These are phyloP conservation scores for Blastobotrys raffinosifermentans DNA, from an alignment of 1,139 yeast species.

Conservation along the genomic window DNA sequence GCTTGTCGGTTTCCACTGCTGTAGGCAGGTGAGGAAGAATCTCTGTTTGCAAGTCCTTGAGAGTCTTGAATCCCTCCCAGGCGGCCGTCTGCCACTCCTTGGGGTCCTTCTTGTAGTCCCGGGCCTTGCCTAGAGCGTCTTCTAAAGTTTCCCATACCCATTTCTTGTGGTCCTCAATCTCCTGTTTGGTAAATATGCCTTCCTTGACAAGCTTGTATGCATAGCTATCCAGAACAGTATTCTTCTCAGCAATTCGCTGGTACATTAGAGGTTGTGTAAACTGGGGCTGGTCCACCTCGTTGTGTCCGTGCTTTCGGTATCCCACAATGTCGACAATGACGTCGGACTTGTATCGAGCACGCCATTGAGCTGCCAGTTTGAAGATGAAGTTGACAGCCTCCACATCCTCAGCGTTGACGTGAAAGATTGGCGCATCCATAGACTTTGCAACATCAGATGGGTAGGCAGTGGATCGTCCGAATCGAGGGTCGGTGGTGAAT, in stretches of 20 bases:
- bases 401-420: constrained; percentile 93
- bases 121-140: constrained; percentile 75
- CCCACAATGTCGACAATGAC: constrained; percentile 93
- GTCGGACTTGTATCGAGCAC: constrained; percentile 89
- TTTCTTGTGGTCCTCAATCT: constrained; percentile 86
- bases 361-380: constrained; percentile 96
- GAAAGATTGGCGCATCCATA: constrained; percentile 95
- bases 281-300: constrained; percentile 96
- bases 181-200: constrained; percentile 78
- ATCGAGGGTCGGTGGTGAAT: constrained; percentile 95
- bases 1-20: constrained; percentile 62
- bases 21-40: constrained; percentile 92
- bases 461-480: constrained; percentile 92
- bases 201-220: constrained; percentile 69
- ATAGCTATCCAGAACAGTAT: constrained; percentile 79
- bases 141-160: constrained; percentile 95
- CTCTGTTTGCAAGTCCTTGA: constrained; percentile 91
- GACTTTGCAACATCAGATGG: constrained; percentile 95
- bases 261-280: constrained; percentile 98
- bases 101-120: constrained; percentile 80
- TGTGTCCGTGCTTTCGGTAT: constrained; percentile 96
- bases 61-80: constrained; percentile 97
- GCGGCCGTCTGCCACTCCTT: constrained; percentile 97
- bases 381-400: constrained; percentile 85
- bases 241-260: constrained; percentile 76